Evolutionary conservation across 495 filamentous ascomycete genomes (phyloP).

Genomic region (Pyrenopolyporus hunteri): DNA sequence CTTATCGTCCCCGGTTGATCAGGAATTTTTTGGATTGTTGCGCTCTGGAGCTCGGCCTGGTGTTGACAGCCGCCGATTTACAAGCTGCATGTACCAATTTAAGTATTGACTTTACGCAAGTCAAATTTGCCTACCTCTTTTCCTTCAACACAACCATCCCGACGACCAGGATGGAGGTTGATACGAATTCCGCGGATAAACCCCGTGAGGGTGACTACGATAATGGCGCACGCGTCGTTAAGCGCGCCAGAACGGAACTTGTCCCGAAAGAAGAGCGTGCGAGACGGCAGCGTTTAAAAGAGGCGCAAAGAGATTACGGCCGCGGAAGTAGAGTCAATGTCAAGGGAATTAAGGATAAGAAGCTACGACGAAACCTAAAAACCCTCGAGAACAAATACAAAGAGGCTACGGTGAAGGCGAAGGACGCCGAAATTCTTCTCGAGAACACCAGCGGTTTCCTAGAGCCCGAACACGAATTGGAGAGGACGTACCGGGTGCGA

Average conservation of each 20-base stretch:
- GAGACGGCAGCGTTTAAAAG: conserved; percentile 53
- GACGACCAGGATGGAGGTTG: conserved; percentile 17
- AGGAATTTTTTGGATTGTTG: conserved; percentile 27
- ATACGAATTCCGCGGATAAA: conserved; percentile 1
- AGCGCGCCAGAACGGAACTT: conserved; percentile 52
- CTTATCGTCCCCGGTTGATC: conserved; percentile 2
- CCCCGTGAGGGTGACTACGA: conserved; percentile 14
- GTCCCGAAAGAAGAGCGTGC: conserved; percentile 50
- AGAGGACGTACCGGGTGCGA: conserved; percentile 87
- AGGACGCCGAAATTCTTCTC: conserved; percentile 93
- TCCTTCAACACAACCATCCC: neutral
- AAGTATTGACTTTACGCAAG: neutral
- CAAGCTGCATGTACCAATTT: neutral
- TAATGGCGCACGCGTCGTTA: conserved; percentile 56
- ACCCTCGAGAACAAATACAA: conserved; percentile 81
- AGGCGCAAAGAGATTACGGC: conserved; percentile 82
- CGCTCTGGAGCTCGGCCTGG: conserved; percentile 18
- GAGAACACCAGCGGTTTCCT: conserved; percentile 88
- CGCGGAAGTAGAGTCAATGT: conserved; percentile 73
- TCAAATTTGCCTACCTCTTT: neutral
- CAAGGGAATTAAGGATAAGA: conserved; percentile 75
- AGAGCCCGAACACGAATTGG: conserved; percentile 85
- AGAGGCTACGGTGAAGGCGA: conserved; percentile 77
- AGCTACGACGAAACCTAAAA: conserved; percentile 79
- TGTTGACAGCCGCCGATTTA: conserved; percentile 3